Evolutionary conservation across 2,329 filamentous ascomycete species (phyloP), one percentile per base, ranked within the genome.

Genomic region (Septoria linicola): DNA sequence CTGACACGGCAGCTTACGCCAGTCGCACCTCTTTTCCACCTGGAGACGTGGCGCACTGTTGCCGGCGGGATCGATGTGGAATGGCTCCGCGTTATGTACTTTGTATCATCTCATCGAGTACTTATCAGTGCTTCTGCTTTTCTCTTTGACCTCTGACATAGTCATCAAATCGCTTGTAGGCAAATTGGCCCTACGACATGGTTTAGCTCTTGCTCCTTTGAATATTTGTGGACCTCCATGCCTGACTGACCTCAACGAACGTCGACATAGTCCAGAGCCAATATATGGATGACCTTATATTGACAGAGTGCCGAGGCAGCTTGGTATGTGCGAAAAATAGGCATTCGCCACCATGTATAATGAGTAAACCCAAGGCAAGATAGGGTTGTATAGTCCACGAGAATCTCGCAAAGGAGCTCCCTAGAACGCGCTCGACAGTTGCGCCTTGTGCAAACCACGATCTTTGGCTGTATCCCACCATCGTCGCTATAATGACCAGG

Each of bases 341-440:
- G n/a, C 76, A 71, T 73, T 96, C 92, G 2, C 69, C 52, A 0
- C 76, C 17, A 69, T 96, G 92, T 10, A 89, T 78, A 0, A 64
- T 73, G 1, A 89, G 3, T 50, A 91, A 80, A 0, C 80, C 73
- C 16, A 73, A 60, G 47, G 86, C 73, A 35, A 92, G 72, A 11
- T 72, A 66, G 41, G 78, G 78, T 55, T 85, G 82, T 1, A 87
- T 69, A 66, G 74, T 78, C 56, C 76, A 74, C 60, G 82, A 85
- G 50, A 79, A 79, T 2, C 64, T 66, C 2, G 81, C 76, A 8
- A 88, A 84, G 1, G 75, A 73, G 0, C 83, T 82, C 46, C 83
- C 59, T 27, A 71, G 67, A 0, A 66, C 49, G 3, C 68, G 45
- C 13, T 65, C 25, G 64, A 64, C 11, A 75, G 79, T 17, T 10